Evolutionary conservation across 192 early-diverging fungal genomes (phyloP).

Genomic region (Piromyces sp.): DNA sequence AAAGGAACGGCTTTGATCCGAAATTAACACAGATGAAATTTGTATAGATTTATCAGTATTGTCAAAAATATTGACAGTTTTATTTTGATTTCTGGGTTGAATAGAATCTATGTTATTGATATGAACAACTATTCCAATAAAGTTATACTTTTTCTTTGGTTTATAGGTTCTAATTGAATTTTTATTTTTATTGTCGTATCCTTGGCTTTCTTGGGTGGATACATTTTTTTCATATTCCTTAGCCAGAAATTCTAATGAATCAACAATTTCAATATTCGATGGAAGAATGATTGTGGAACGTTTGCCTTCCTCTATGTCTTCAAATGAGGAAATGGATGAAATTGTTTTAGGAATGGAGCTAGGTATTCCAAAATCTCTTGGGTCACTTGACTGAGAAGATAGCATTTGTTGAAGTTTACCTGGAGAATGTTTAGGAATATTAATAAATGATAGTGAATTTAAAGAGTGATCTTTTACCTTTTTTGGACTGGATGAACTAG

Average conservation of each 20-base stretch:
- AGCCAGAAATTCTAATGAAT: background rate
- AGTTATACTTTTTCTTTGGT: background rate
- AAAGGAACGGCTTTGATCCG: background rate
- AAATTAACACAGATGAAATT: background rate
- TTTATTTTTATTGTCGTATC: too few species aligned
- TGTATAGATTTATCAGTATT: background rate
- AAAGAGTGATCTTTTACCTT: background rate
- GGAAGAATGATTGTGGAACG: background rate
- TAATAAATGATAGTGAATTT: background rate
- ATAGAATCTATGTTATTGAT: background rate
- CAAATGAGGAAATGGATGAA: background rate
- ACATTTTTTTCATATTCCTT: background rate
- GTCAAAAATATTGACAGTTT: background rate
- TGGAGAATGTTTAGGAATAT: background rate
- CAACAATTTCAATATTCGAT: background rate
- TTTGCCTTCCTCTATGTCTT: background rate
- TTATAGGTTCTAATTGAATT: background rate
- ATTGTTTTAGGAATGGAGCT: background rate
- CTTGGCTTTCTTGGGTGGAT: too few species aligned
- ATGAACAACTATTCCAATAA: background rate
- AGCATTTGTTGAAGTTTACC: background rate
- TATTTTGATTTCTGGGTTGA: background rate
- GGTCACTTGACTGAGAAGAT: background rate
- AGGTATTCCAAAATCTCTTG: background rate
- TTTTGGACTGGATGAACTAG: background rate